Evolutionary conservation across 164 flowering plant species (phyloP).

Genomic region (Berberis vulgaris): DNA sequence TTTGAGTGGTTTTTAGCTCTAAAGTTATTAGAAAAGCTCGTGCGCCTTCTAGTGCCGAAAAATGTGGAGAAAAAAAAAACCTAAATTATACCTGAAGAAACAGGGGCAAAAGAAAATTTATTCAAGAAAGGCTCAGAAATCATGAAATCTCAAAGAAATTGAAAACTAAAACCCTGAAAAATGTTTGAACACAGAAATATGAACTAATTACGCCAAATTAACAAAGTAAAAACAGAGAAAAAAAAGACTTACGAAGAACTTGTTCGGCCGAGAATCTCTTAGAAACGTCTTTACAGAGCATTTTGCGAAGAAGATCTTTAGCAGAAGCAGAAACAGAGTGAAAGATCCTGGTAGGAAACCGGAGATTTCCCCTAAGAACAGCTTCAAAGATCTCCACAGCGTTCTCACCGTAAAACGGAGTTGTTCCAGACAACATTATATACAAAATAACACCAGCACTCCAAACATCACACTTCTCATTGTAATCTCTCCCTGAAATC

Average conservation of each 20-base stretch:
- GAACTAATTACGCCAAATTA: not conserved
- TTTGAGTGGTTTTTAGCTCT: too few species aligned
- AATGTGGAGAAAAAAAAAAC: too few species aligned
- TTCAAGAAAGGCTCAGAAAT: not conserved
- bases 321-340: constrained; percentile 49
- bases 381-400: constrained; percentile 63
- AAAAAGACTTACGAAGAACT: constrained; percentile 55
- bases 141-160: not conserved
- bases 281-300: constrained; percentile 63
- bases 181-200: too few species aligned
- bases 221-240: not conserved
- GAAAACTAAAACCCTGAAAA: not conserved
- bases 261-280: constrained; percentile 70
- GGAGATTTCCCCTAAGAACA: constrained; percentile 47
- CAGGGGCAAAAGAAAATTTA: too few species aligned
- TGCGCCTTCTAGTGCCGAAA: too few species aligned
- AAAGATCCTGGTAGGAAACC: constrained; percentile 57
- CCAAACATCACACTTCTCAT: constrained; percentile 82
- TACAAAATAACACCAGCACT: constrained; percentile 75
- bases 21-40: too few species aligned
- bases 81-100: too few species aligned
- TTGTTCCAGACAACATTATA: constrained; percentile 62
- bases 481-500: constrained; percentile 47
- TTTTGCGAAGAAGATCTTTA: constrained; percentile 61
- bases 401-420: constrained; percentile 68